These are phyloP conservation scores for Boletellus emodensis DNA, from an alignment of 768 basidiomycete genomes.

Conservation along the genomic window DNA sequence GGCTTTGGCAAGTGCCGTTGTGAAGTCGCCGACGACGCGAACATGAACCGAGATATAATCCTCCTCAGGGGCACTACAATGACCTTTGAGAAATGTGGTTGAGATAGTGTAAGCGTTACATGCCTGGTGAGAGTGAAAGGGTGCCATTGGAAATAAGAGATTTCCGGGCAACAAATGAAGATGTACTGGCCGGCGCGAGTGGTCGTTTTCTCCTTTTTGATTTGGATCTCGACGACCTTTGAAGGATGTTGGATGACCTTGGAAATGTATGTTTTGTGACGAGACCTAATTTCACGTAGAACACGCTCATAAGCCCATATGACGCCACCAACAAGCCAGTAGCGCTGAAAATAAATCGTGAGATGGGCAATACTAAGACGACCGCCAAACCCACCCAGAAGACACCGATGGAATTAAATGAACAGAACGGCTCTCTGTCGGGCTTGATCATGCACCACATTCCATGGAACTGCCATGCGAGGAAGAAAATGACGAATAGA, in stretches of 20 bases:
- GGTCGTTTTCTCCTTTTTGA: constrained; percentile 91
- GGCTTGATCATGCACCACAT: constrained; percentile 98
- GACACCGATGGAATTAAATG: constrained; percentile 79
- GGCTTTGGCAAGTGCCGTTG: constrained; percentile 70
- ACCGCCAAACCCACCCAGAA: constrained; percentile 73
- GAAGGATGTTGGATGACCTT: constrained; percentile 96
- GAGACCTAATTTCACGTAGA: constrained; percentile 85
- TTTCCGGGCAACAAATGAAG: constrained; percentile 85
- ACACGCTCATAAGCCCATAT: constrained; percentile 88
- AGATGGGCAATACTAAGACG: not conserved
- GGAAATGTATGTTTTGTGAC: constrained; percentile 88
- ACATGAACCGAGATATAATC: constrained; percentile 94
- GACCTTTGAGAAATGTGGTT: not conserved
- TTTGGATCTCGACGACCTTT: constrained; percentile 91
- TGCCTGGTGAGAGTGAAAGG: constrained; percentile 92
- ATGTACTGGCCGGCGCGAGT: constrained; percentile 90
- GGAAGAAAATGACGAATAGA: constrained; percentile 89
- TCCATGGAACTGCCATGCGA: constrained; percentile 91
- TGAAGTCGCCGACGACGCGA: constrained; percentile 90
- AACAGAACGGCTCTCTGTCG: constrained; percentile 85
- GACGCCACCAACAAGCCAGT: constrained; percentile 84
- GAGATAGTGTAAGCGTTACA: not conserved
- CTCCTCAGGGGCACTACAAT: constrained; percentile 80
- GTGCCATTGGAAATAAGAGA: constrained; percentile 97
- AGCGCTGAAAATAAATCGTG: constrained; percentile 48